Base-by-base conservation (phyloP, 2,329 filamentous ascomycete species). In the Botrytis deweyae region DNA sequence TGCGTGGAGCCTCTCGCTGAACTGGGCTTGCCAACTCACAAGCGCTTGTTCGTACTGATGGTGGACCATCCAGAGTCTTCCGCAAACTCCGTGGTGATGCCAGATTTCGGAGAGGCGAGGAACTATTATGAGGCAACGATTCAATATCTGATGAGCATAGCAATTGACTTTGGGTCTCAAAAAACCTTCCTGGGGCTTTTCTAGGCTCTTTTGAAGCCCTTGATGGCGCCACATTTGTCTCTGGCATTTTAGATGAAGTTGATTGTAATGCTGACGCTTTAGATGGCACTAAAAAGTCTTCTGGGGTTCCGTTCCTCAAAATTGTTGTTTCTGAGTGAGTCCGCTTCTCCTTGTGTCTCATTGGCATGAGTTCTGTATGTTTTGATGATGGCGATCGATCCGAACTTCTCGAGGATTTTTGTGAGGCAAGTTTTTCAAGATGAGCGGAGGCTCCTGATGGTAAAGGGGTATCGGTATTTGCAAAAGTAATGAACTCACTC, bases 141-240 rank as follows among this genome's bases (percentile, higher is more conserved):
- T n/a, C 38, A 42, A 22, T n/a, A 22, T 33, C 14, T 33, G 38
- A 25, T 10, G 49, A 58, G 40, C 40, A 42, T 33, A 10, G n/a
- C 38, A 70, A 36, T 70, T 73, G 71, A 40, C 71, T 73, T 29
- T 12, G 18, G 44, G 72, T 73, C 38, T 73, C 66, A n/a, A 73
- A 73, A 40, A 73, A 73, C 38, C 66, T 52, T 63, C 59, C n/a
- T 20, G n/a, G 22, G 6, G 33, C 18, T 29, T 38, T 70, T 29
- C 62, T 29, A 36, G 33, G 55, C 14, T 42, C n/a, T 55, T 70
- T n/a, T 2, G 36, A 44, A 58, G 10, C n/a, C 18, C n/a, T 42
- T 25, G n/a, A 25, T 25, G 49, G n/a, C 10, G 66, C n/a, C 49
- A 6, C 6, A 33, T 9, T 20, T 33, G 6, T 42, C 49, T 33